A percentile compares a stretch with the other conserved stretches of the same genome.
These are phyloP conservation scores for Aquilaria malaccensis DNA, from an alignment of 345 rosid species.

Conservation along the genomic window DNA sequence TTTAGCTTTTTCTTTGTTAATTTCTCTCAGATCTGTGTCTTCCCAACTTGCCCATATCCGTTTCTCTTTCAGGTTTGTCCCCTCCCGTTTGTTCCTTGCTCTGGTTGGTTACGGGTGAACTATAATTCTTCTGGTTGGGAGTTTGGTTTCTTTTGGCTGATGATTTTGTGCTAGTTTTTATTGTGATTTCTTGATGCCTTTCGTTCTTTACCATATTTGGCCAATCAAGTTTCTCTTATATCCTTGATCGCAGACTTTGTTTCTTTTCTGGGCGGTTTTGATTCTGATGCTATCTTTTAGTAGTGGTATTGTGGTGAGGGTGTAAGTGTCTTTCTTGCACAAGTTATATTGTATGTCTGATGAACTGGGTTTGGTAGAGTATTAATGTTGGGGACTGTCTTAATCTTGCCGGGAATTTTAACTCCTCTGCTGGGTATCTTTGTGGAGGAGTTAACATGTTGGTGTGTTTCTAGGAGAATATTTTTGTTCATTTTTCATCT, in stretches of 20 bases:
- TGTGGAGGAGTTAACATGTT: too few relatives aligned
- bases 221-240: neutral
- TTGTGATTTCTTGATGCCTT: neutral
- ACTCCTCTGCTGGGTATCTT: too few relatives aligned
- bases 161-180: neutral
- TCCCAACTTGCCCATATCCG: neutral
- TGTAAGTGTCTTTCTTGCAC: too few relatives aligned
- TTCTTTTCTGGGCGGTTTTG: neutral
- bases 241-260: neutral
- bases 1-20: neutral
- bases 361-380: too few relatives aligned
- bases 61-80: constrained; percentile 27
- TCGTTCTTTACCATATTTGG: neutral
- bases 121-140: neutral
- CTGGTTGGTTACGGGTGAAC: neutral
- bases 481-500: too few relatives aligned
- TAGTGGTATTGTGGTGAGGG: too few relatives aligned
- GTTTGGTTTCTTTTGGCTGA: neutral
- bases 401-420: too few relatives aligned
- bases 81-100: constrained; percentile 5
- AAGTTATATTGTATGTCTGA: too few relatives aligned
- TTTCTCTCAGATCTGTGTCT: constrained; percentile 10
- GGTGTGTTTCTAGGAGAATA: too few relatives aligned
- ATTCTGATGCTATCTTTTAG: too few relatives aligned
- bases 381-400: too few relatives aligned